Percentiles rank a stretch among this genome's conserved stretches.
These are phyloP conservation scores for Furcasterigmium furcatum DNA, from an alignment of 2,329 filamentous ascomycete species.

Conservation along the genomic window DNA sequence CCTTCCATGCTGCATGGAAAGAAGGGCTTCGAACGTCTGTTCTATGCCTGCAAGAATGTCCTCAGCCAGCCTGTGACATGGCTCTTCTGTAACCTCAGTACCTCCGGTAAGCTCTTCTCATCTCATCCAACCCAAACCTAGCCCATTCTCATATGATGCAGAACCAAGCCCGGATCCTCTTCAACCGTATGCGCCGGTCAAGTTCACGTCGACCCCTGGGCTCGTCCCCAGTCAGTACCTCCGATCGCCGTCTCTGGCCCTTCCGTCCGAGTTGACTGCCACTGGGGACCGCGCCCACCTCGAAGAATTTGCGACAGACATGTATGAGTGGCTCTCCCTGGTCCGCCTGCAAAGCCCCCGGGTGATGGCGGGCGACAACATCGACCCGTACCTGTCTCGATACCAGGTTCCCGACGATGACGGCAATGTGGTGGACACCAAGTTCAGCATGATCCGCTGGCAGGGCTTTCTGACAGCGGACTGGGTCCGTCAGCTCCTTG, in stretches of 20 bases:
- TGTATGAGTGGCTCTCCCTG: conserved; percentile 77
- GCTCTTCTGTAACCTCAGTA: conserved; percentile 68
- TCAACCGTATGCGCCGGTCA: conserved; percentile 36
- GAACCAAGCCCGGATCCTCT: conserved; percentile 49
- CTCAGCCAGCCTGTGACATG: conserved; percentile 66
- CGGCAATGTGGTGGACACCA: conserved; percentile 17
- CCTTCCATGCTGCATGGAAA: conserved; percentile 80
- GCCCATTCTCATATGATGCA: conserved; percentile 24
- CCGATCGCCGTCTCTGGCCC: conserved; percentile 24
- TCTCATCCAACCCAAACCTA: not conserved
- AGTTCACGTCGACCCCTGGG: conserved; percentile 32
- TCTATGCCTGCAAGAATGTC: conserved; percentile 77
- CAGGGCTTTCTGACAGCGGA: conserved; percentile 52
- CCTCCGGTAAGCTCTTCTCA: conserved; percentile 30
- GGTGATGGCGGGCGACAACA: conserved; percentile 49
- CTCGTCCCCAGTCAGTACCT: conserved; percentile 20
- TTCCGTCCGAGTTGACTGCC: conserved; percentile 22
- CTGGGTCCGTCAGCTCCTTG: conserved; percentile 48
- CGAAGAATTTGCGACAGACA: conserved; percentile 59
- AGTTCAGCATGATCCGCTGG: conserved; percentile 54
- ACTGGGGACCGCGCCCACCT: conserved; percentile 43
- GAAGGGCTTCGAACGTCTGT: conserved; percentile 74
- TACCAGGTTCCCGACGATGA: conserved; percentile 54
- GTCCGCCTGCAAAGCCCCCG: conserved; percentile 63
- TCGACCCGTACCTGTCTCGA: conserved; percentile 67